These are phyloP conservation scores for Colletotrichum eremochloae DNA, from an alignment of 2,329 filamentous ascomycete species.

Conservation along the genomic window DNA sequence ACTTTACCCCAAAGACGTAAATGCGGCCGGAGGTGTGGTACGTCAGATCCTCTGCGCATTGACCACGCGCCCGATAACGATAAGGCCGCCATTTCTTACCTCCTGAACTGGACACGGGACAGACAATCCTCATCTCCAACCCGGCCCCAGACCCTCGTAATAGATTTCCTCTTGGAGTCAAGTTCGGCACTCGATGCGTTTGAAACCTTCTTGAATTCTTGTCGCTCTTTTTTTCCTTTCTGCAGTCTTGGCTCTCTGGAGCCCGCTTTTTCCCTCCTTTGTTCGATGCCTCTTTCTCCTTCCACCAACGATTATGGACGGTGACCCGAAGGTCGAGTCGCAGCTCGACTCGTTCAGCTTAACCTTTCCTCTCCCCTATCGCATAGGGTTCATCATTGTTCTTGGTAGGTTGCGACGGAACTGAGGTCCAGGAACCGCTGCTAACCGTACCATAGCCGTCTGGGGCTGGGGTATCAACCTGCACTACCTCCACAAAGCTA, in stretches of 20 bases:
- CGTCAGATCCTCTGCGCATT: slow-evolving; percentile 5
- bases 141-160: slow-evolving; percentile 9
- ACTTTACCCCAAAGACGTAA: not conserved
- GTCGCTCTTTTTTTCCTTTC: slow-evolving; percentile 30
- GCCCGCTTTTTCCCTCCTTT: slow-evolving; percentile 29
- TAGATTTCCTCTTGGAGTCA: slow-evolving; percentile 3
- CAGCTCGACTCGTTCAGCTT: slow-evolving; percentile 88
- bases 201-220: slow-evolving; percentile 27
- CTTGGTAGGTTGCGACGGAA: slow-evolving; percentile 70
- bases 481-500: slow-evolving; percentile 82
- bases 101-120: slow-evolving; percentile 28
- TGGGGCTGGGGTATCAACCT: slow-evolving; percentile 97
- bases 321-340: slow-evolving; percentile 77
- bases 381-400: slow-evolving; percentile 87
- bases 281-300: slow-evolving; percentile 37
- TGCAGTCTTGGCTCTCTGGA: slow-evolving; percentile 17
- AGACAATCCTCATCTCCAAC: slow-evolving; percentile 19
- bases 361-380: slow-evolving; percentile 88
- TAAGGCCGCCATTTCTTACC: slow-evolving; percentile 32
- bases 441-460: slow-evolving; percentile 70
- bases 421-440: not conserved
- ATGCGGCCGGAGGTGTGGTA: not conserved
- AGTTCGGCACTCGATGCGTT: not conserved
- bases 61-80: slow-evolving; percentile 34
- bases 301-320: slow-evolving; percentile 69